Base-by-base conservation (phyloP, 768 basidiomycete species). In the Leucosporidium creatinivorum region DNA sequence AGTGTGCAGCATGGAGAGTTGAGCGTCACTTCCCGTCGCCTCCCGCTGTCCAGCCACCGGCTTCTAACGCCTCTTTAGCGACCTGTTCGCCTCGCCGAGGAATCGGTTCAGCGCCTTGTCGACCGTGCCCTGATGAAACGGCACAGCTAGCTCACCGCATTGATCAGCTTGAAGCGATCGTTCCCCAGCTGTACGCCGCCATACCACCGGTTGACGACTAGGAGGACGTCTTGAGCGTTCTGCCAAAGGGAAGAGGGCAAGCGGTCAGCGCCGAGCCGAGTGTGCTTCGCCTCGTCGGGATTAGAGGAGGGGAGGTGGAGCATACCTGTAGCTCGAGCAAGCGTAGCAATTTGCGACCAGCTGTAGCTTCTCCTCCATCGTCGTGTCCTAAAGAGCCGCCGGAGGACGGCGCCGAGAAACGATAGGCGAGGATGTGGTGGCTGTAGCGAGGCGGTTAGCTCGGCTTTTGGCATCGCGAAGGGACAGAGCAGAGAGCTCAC, bases 171-270 rank as follows among this genome's bases (percentile, higher is more conserved):
- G 25, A 54, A 54, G 9, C 52, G 52, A 13, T 54, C 52, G 26
- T 25, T 25, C 3, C 52, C 93, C 1, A 99, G 82, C 69, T 90
- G 89, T 15, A 88, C 87, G 1, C 94, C 94, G 19, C 94, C 94
- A 75, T 89, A 97, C 79, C 91, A 94, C 49, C 94, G 86, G 6
- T 92, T 92, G 19, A 99, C 94, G n/a, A 97, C 80, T 19, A 99
- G 88, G 1, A 98, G 81, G 18, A 96, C 89, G 74, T 93, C 78
- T 57, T 73, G 74, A 4, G 78, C 69, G 19, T 74, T 72, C 73
- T 74, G 58, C 21, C 6, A 52, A 12, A 33, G 33, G 39, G 39
- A 3, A 3, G 3, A 13, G 13, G 2, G 39, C 8, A 44, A 44
- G 39, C 8, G 15, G 13, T 44, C 39, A 44, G 39, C 39, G n/a